Percentiles rank a stretch among this genome's conserved stretches.
phyloP scores from a whole-genome alignment of 148 eudicot species.

The Rhododendron ovatum region DNA sequence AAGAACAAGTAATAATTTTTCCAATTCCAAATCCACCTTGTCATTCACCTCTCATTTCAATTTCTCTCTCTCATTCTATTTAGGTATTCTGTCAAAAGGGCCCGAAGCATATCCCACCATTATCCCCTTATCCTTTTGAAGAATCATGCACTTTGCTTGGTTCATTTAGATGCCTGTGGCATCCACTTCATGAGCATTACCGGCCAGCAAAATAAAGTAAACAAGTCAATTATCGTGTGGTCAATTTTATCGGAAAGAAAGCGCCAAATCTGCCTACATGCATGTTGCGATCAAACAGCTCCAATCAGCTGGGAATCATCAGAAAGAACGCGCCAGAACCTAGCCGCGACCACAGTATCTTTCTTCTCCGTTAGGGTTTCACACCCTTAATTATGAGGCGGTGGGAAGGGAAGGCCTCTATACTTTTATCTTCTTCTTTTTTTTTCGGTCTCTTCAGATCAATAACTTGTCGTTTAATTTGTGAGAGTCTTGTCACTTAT shows the following conservation, averaged over 20 bases:
- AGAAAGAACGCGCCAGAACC: neutral
- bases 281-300: neutral
- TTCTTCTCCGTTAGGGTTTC: too few species aligned
- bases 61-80: neutral
- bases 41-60: neutral
- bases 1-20: too few species aligned
- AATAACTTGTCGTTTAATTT: too few species aligned
- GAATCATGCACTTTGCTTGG: neutral
- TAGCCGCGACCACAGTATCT: too few species aligned
- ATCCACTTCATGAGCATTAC: neutral
- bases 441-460: too few species aligned
- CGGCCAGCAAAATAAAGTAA: neutral
- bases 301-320: neutral
- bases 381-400: too few species aligned
- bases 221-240: neutral
- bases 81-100: neutral
- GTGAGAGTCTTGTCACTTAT: too few species aligned
- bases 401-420: too few species aligned
- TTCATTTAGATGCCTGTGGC: neutral
- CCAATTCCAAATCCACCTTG: too few species aligned
- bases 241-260: neutral
- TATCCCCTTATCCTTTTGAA: constrained; percentile 12
- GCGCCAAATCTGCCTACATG: neutral
- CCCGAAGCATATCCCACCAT: neutral
- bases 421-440: too few species aligned